Percentiles rank a stretch among this genome's conserved stretches.
Evolutionary conservation across 2,329 filamentous ascomycete genomes (phyloP).

Genomic region (Phoma herbarum): DNA sequence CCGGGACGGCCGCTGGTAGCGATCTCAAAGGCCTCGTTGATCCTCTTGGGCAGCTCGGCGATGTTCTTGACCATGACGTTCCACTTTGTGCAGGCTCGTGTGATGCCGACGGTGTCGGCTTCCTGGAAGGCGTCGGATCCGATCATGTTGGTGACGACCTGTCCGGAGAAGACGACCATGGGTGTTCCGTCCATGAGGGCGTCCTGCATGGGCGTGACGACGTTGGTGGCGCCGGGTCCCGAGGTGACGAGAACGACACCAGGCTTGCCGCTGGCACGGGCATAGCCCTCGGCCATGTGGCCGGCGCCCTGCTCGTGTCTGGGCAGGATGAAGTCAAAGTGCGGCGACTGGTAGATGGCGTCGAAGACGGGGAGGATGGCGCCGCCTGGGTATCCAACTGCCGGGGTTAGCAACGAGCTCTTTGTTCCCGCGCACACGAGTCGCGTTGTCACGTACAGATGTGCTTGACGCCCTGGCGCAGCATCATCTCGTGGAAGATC

Average conservation of each 20-base stretch:
- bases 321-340: constrained; percentile 95
- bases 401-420: neutral
- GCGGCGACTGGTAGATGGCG: constrained; percentile 96
- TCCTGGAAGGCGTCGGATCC: constrained; percentile 98
- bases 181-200: constrained; percentile 94
- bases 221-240: constrained; percentile 94
- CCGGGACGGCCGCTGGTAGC: constrained; percentile 93
- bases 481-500: constrained; percentile 99
- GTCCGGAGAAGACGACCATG: constrained; percentile 93
- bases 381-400: constrained; percentile 81
- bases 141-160: constrained; percentile 89
- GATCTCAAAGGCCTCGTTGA: constrained; percentile 98
- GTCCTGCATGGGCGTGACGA: constrained; percentile 95
- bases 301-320: constrained; percentile 97
- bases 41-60: constrained; percentile 88
- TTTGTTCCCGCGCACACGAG: too few relatives aligned
- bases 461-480: constrained; percentile 89
- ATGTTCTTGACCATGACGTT: constrained; percentile 98
- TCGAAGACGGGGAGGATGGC: constrained; percentile 98
- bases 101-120: constrained; percentile 93
- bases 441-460: constrained; percentile 60
- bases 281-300: constrained; percentile 98
- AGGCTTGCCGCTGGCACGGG: constrained; percentile 89
- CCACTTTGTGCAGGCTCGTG: constrained; percentile 96
- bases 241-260: constrained; percentile 97